These are phyloP conservation scores for Nicotiana tomentosiformis DNA, from an alignment of 257 asterid genomes.

Conservation along the genomic window DNA sequence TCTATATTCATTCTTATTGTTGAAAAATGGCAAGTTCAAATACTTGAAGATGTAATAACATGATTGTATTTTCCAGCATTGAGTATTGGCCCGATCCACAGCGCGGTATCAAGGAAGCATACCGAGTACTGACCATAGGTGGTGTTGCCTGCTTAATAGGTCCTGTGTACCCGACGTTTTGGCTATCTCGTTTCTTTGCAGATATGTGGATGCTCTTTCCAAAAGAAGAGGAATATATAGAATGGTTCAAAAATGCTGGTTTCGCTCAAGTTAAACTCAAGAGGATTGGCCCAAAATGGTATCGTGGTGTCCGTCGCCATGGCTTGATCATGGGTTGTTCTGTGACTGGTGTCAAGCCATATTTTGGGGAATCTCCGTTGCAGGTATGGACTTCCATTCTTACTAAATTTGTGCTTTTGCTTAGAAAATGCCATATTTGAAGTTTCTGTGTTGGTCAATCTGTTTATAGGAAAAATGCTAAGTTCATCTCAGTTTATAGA, in stretches of 20 bases:
- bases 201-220: constrained; percentile 44
- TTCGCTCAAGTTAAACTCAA: constrained; percentile 32
- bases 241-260: constrained; percentile 43
- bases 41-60: not conserved
- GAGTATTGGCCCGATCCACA: constrained; percentile 52
- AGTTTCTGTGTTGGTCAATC: not conserved
- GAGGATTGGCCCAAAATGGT: constrained; percentile 44
- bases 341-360: constrained; percentile 37
- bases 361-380: constrained; percentile 39
- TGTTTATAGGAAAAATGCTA: not conserved
- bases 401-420: not conserved
- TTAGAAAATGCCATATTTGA: not conserved
- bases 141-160: constrained; percentile 40
- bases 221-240: constrained; percentile 37
- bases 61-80: constrained; percentile 22
- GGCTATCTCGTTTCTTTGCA: constrained; percentile 38
- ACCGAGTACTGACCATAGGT: constrained; percentile 30
- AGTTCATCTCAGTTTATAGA: not conserved
- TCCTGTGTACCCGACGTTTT: constrained; percentile 41
- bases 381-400: constrained; percentile 17
- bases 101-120: constrained; percentile 42
- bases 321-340: constrained; percentile 47
- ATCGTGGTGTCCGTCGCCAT: constrained; percentile 38
- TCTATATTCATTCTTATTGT: not conserved
- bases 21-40: not conserved